Conservation (phyloP, 2,329 filamentous ascomycete genomes). For the Sporothrix euskadiensis region DNA sequence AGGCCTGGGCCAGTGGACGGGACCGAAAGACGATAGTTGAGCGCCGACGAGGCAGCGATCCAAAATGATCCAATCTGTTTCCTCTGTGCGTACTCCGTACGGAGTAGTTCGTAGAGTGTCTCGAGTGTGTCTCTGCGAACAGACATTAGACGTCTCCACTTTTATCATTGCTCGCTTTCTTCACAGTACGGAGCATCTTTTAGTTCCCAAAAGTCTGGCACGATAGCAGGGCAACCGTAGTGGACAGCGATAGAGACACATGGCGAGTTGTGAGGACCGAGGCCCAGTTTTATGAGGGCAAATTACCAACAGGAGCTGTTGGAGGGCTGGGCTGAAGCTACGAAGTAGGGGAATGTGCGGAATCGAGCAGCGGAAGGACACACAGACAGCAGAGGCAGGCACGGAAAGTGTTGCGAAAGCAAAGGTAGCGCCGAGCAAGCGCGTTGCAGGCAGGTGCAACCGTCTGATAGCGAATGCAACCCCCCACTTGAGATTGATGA, state of each 20-base stretch:
- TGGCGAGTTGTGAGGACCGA: not conserved
- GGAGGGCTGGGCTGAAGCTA: not conserved
- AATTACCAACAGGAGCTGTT: not conserved
- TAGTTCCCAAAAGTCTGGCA: conserved; percentile 17
- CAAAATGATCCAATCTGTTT: not conserved
- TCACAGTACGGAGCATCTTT: no score
- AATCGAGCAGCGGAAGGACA: not conserved
- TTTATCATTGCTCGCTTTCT: not conserved
- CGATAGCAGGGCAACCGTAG: conserved; percentile 11
- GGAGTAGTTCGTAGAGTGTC: no score
- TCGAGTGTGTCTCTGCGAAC: not conserved
- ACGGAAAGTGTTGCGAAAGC: not conserved
- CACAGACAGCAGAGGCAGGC: not conserved
- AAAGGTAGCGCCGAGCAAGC: not conserved
- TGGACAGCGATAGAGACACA: not conserved
- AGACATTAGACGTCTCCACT: conserved; percentile 7
- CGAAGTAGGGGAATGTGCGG: not conserved
- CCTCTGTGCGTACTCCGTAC: no score
- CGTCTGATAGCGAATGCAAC: conserved; percentile 12
- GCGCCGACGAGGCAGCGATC: not conserved
- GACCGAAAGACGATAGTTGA: not conserved
- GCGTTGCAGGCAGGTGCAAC: not conserved
- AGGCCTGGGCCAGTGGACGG: not conserved
- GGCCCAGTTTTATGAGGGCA: conserved; percentile 5
- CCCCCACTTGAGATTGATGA: not conserved